These are phyloP conservation scores for Sambucus nigra DNA, from an alignment of 129 eudicot genomes.

Conservation along the genomic window DNA sequence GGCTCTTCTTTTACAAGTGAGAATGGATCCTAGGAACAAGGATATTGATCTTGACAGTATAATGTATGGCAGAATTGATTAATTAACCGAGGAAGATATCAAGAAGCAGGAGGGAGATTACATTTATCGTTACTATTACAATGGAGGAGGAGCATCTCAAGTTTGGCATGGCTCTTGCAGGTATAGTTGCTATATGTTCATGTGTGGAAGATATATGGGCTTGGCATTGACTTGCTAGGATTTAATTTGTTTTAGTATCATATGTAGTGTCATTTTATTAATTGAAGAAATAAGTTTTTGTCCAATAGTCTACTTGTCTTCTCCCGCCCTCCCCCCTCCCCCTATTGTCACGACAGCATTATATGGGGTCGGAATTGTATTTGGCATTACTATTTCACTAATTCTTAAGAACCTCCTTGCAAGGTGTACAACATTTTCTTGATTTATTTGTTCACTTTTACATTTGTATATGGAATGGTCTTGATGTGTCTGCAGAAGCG, in stretches of 20 bases:
- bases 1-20: conserved; percentile 41
- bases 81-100: conserved; percentile 65
- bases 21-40: conserved; percentile 94
- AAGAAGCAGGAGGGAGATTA: conserved; percentile 93
- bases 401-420: too few species aligned
- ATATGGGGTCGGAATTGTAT: background rate
- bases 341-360: background rate
- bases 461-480: too few species aligned
- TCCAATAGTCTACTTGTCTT: too few species aligned
- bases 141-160: conserved; percentile 98
- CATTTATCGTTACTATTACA: conserved; percentile 79
- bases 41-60: conserved; percentile 72
- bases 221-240: conserved; percentile 5
- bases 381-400: too few species aligned
- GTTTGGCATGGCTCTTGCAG: conserved; percentile 98
- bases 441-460: too few species aligned
- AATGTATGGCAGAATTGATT: conserved; percentile 42
- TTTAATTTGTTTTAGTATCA: background rate
- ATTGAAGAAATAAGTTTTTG: background rate
- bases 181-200: conserved; percentile 25
- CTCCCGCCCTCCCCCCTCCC: too few species aligned
- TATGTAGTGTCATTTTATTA: background rate
- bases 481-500: too few species aligned
- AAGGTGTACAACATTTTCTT: too few species aligned
- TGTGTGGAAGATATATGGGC: conserved; percentile 1